phyloP scores from a whole-genome alignment of 1,139 yeast genomes.

The Tardiomyces depauwii region DNA sequence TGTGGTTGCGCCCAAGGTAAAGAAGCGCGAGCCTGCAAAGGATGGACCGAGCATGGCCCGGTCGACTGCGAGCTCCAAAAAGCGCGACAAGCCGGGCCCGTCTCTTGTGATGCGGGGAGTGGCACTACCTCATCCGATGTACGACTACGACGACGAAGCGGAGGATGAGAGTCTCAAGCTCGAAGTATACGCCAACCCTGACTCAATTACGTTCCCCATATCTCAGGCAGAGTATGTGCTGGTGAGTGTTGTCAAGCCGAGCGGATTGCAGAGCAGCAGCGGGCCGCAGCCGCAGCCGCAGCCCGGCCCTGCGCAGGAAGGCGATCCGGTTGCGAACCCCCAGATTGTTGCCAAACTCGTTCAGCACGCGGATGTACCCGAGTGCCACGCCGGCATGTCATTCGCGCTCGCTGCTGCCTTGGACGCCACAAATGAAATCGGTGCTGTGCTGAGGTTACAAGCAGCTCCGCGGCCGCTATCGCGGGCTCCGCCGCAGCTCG shows the following conservation, averaged over 20 bases:
- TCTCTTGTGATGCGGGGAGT: slow-evolving; percentile 43
- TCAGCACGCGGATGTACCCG: slow-evolving; percentile 29
- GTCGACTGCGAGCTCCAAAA: neutral
- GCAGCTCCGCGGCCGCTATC: slow-evolving; percentile 34
- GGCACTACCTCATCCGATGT: slow-evolving; percentile 38
- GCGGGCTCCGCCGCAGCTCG: slow-evolving; percentile 30
- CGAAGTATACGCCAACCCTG: slow-evolving; percentile 36
- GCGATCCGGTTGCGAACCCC: slow-evolving; percentile 9
- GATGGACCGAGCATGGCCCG: neutral
- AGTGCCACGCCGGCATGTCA: slow-evolving; percentile 46
- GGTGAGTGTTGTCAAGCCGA: slow-evolving; percentile 1
- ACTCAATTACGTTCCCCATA: slow-evolving; percentile 26
- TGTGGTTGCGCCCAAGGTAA: slow-evolving; percentile 68
- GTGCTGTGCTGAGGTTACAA: slow-evolving; percentile 45
- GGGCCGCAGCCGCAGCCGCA: neutral
- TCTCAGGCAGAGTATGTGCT: slow-evolving; percentile 7
- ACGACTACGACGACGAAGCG: slow-evolving; percentile 1
- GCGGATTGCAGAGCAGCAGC: neutral
- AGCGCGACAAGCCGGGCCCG: slow-evolving; percentile 15
- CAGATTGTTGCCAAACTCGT: slow-evolving; percentile 46
- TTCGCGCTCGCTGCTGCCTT: slow-evolving; percentile 46
- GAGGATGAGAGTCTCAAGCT: slow-evolving; percentile 15
- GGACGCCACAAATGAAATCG: slow-evolving; percentile 36
- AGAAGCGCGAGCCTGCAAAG: slow-evolving; percentile 24
- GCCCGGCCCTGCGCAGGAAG: neutral